Percentiles rank a stretch among this genome's conserved stretches.
These are phyloP conservation scores for Ophioceras dolichostomum DNA, from an alignment of 2,329 filamentous ascomycete species.

Conservation along the genomic window DNA sequence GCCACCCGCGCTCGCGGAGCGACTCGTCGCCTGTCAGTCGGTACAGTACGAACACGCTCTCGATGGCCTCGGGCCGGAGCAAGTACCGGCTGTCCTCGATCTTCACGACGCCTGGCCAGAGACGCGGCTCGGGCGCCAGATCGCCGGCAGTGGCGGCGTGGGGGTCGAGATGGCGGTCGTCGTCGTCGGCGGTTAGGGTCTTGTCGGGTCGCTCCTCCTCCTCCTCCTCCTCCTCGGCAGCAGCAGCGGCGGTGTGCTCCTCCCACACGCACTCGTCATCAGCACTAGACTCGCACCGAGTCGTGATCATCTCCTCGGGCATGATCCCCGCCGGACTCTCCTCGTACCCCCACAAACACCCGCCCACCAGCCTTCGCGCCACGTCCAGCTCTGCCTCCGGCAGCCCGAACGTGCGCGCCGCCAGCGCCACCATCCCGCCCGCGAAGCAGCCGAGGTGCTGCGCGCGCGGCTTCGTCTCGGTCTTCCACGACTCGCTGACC, in stretches of 20 bases:
- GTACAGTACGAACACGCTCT: constrained; percentile 39
- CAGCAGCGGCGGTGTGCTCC: constrained; percentile 17
- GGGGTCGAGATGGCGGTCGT: constrained; percentile 21
- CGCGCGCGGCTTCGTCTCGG: constrained; percentile 15
- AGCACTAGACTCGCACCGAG: constrained; percentile 22
- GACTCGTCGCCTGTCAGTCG: constrained; percentile 32
- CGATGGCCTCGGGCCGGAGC: constrained; percentile 37
- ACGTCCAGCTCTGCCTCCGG: constrained; percentile 27
- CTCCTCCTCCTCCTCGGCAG: neutral
- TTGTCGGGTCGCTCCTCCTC: neutral
- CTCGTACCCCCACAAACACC: constrained; percentile 43
- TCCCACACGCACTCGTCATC: constrained; percentile 41
- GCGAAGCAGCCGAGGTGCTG: constrained; percentile 30
- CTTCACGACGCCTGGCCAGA: constrained; percentile 40
- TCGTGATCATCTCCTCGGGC: constrained; percentile 28
- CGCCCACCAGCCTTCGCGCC: constrained; percentile 34
- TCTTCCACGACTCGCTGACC: constrained; percentile 35
- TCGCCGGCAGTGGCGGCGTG: constrained; percentile 5
- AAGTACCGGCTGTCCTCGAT: constrained; percentile 28
- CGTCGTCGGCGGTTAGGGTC: constrained; percentile 21
- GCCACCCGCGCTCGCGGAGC: constrained; percentile 32
- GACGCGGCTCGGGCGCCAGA: constrained; percentile 17
- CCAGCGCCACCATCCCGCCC: constrained; percentile 31
- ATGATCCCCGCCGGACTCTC: constrained; percentile 37
- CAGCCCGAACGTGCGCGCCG: constrained; percentile 20